Evolutionary conservation across 148 eudicot genomes (phyloP).

Genomic region (Rhododendron molle): DNA sequence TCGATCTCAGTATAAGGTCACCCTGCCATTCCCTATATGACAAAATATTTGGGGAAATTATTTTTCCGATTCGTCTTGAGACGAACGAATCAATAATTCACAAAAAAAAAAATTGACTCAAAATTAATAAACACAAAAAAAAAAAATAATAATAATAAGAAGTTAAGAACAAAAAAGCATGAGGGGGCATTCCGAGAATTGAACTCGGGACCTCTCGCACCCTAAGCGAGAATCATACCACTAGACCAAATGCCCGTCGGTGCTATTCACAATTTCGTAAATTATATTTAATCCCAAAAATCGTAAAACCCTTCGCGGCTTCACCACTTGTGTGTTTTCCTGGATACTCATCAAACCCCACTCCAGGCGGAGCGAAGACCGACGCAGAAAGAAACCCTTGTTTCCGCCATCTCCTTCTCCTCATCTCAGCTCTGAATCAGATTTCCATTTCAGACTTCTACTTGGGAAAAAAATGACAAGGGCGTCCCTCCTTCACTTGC

Average conservation of each 20-base stretch:
- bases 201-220: constrained; percentile 97
- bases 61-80: too few species aligned
- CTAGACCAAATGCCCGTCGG: constrained; percentile 58
- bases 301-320: background rate
- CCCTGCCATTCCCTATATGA: too few species aligned
- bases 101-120: too few species aligned
- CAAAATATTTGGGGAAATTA: too few species aligned
- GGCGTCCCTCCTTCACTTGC: constrained; percentile 30
- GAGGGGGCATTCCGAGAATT: constrained; percentile 85
- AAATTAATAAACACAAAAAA: too few species aligned
- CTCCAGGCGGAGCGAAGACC: background rate
- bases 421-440: background rate
- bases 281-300: too few species aligned
- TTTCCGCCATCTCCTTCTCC: background rate
- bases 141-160: too few species aligned
- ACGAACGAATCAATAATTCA: too few species aligned
- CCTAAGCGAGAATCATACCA: constrained; percentile 75
- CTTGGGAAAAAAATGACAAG: constrained; percentile 34
- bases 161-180: too few species aligned
- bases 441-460: background rate
- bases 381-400: background rate
- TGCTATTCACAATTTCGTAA: accelerated
- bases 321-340: background rate
- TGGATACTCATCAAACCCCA: background rate
- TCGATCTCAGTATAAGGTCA: too few species aligned